A percentile compares a stretch with the other conserved stretches of the same genome.
Evolutionary conservation across 2,329 filamentous ascomycete genomes (phyloP).

Genomic region (Dothideomycetes sp.): DNA sequence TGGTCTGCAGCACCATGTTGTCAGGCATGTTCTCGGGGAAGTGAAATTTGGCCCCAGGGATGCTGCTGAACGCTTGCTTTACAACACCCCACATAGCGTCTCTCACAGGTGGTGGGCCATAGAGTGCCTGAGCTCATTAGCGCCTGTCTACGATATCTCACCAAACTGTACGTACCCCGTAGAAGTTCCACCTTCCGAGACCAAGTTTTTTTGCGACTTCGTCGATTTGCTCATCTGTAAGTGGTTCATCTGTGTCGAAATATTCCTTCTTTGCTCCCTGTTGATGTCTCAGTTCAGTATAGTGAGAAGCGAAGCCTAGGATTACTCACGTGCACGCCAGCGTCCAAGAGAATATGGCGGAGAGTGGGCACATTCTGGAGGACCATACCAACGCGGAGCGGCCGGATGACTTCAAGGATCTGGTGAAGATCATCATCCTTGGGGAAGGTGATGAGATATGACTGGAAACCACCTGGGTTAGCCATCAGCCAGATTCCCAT

Average conservation of each 20-base stretch:
- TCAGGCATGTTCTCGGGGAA: conserved; percentile 29
- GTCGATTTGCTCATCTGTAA: conserved; percentile 30
- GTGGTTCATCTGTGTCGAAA: conserved; percentile 18
- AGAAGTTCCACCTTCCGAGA: conserved; percentile 41
- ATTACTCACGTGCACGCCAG: conserved; percentile 22
- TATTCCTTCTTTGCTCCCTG: conserved; percentile 6
- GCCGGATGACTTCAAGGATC: conserved; percentile 38
- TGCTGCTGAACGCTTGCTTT: conserved; percentile 30
- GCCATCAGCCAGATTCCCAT: conserved; percentile 46
- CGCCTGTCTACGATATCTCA: neutral
- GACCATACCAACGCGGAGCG: conserved; percentile 29
- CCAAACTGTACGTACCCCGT: conserved; percentile 20
- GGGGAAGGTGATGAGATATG: conserved; percentile 33
- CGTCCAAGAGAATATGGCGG: conserved; percentile 34
- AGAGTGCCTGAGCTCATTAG: conserved; percentile 19
- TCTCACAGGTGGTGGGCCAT: conserved; percentile 21
- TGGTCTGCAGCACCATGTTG: conserved; percentile 19
- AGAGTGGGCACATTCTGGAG: conserved; percentile 39
- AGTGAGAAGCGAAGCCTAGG: neutral
- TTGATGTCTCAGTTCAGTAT: neutral
- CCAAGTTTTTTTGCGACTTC: conserved; percentile 28
- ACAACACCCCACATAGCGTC: conserved; percentile 26
- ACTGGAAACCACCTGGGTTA: conserved; percentile 39
- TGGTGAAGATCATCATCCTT: conserved; percentile 38
- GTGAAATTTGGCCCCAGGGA: conserved; percentile 33